Evolutionary conservation across 2,329 filamentous ascomycete species (phyloP), one percentile per base, ranked within the genome.

Genomic region (Mariannaea sp.): DNA sequence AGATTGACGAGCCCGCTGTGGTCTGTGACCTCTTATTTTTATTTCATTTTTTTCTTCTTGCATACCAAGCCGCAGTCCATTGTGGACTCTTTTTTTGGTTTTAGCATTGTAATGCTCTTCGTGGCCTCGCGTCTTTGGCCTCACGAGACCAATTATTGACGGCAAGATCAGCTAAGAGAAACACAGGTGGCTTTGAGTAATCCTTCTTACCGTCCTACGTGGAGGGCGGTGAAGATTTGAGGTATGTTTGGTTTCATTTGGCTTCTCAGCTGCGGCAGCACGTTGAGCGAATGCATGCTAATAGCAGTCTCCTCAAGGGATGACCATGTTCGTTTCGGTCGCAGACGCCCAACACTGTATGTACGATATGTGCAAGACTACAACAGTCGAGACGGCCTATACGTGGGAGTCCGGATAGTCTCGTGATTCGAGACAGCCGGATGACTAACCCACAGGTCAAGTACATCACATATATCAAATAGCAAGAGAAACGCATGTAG

Each of bases 1-100:
- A 39, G 36, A 39, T 39, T 39, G 36, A 39, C 36, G 36, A 39
- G 36, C 20, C 17, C 36, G 36, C 29, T 32, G 29, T 32, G 9
- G 9, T 32, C 13, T 32, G 29, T 13, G 29, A 12, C 26, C 26
- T 29, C 26, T 29, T 29, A 29, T n/a, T n/a, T n/a, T n/a, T n/a
- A n/a, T n/a, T n/a, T n/a, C n/a, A n/a, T n/a, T n/a, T n/a, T 22
- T 32, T 5, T 16, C 4, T 13, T 13, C 8, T 33, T 3, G 19
- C 22, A 24, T 24, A 24, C 22, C 22, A 24, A n/a, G 22, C 22
- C 22, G 22, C 22, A 24, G 22, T 24, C 22, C 22, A 8, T 24
- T 24, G 22, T 8, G 9, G 16, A 20, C 17, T 36, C 19, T 36
- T 17, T 8, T 36, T 16, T 16, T 39, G 13, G 44, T 17, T 8